Evolutionary conservation across 306 rosid genomes (phyloP).

Genomic region (Carpinus fangiana): DNA sequence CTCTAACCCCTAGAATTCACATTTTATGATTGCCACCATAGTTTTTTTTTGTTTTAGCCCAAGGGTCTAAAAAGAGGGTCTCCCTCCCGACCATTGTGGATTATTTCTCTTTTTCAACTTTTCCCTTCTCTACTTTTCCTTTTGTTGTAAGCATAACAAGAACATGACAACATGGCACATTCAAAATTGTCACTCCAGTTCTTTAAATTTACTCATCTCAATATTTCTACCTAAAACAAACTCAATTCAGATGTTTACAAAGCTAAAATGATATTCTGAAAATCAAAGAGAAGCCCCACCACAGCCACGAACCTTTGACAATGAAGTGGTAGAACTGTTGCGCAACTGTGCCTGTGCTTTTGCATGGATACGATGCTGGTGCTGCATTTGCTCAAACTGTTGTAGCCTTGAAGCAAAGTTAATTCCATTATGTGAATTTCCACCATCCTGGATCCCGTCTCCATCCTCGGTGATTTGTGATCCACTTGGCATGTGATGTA

Average conservation of each 20-base stretch:
- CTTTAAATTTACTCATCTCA: background rate
- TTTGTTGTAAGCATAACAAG: background rate
- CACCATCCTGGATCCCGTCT: constrained; percentile 46
- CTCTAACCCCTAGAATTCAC: background rate
- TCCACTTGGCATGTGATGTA: constrained; percentile 56
- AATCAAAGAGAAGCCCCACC: constrained; percentile 13
- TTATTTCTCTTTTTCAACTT: background rate
- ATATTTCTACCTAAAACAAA: background rate
- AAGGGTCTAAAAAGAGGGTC: background rate
- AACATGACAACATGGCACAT: background rate
- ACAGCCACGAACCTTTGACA: constrained; percentile 47
- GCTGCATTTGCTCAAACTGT: constrained; percentile 85
- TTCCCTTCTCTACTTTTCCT: background rate
- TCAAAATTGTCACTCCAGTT: background rate
- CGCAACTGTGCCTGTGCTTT: constrained; percentile 44
- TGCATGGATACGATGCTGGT: constrained; percentile 61
- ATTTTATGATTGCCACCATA: no score
- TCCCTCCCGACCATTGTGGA: background rate
- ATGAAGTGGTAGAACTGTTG: constrained; percentile 30
- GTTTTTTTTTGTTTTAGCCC: background rate
- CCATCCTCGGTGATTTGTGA: constrained; percentile 66
- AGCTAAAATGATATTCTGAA: background rate
- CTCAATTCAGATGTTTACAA: background rate
- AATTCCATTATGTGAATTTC: constrained; percentile 57
- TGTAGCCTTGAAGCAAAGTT: constrained; percentile 69